phyloP scores from a whole-genome alignment of 2,329 filamentous ascomycete species.

The Pseudogymnoascus sp. region DNA sequence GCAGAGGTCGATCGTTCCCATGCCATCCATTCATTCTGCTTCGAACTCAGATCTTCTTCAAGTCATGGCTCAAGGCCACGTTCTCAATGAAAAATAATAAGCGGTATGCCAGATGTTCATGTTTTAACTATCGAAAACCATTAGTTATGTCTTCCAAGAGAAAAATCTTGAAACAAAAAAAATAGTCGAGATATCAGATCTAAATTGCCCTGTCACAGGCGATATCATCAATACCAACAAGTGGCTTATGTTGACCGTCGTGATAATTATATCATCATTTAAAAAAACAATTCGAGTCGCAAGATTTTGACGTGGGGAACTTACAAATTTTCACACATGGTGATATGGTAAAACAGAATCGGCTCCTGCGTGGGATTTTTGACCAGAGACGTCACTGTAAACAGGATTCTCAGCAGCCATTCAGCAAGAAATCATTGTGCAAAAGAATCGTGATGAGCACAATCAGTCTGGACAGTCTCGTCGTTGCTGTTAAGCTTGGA shows the following conservation, averaged over 20 bases:
- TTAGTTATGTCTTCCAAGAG: constrained; percentile 1
- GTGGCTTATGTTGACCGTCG: constrained; percentile 80
- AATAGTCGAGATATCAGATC: constrained; percentile 26
- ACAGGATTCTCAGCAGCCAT: constrained; percentile 11
- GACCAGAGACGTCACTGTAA: constrained; percentile 15
- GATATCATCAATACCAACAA: constrained; percentile 66
- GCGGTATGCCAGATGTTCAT: constrained; percentile 3
- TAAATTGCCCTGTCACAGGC: constrained; percentile 64
- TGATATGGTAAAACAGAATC: constrained; percentile 15
- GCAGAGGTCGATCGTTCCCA: background rate
- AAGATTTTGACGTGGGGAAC: constrained; percentile 9
- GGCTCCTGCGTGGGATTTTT: constrained; percentile 16
- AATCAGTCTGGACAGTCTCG: constrained; percentile 46
- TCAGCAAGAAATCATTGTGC: background rate
- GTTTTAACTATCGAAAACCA: background rate
- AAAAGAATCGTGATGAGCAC: constrained; percentile 23
- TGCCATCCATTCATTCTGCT: background rate
- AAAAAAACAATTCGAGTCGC: constrained; percentile 29
- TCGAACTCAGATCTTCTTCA: background rate
- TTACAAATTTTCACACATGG: constrained; percentile 10
- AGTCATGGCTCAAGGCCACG: constrained; percentile 3
- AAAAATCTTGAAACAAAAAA: constrained; percentile 11
- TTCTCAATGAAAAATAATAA: constrained; percentile 9
- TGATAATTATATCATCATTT: constrained; percentile 72
- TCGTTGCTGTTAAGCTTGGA: constrained; percentile 64